These are phyloP conservation scores for Citrus glauca DNA, from an alignment of 345 rosid genomes.

Conservation along the genomic window DNA sequence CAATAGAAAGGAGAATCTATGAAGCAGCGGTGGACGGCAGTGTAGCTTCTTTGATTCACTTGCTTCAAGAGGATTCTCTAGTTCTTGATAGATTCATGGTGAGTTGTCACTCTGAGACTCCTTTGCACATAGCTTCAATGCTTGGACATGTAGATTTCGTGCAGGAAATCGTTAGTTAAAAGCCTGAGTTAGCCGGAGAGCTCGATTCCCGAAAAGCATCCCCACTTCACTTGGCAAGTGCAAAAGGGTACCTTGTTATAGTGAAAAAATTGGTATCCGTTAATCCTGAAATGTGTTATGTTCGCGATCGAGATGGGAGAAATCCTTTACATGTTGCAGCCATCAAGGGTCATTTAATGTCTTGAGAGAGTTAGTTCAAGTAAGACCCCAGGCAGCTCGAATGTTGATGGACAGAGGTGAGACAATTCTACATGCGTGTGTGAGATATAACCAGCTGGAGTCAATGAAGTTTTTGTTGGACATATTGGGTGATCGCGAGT, in stretches of 20 bases:
- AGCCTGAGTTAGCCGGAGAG: constrained; percentile 10
- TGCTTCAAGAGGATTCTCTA: constrained; percentile 7
- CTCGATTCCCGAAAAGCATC: background rate
- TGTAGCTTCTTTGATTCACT: background rate
- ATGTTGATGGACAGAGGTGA: constrained; percentile 16
- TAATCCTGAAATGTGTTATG: constrained; percentile 10
- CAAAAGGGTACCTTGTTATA: constrained; percentile 17
- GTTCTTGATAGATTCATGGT: constrained; percentile 11
- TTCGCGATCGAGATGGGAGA: constrained; percentile 21
- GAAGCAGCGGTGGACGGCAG: background rate
- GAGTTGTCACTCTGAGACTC: constrained; percentile 7
- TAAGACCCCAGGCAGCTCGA: constrained; percentile 12
- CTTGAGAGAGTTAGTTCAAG: constrained; percentile 9
- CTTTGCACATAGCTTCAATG: constrained; percentile 13
- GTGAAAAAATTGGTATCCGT: constrained; percentile 11
- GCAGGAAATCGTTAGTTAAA: background rate
- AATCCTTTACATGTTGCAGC: constrained; percentile 25
- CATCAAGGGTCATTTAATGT: constrained; percentile 18
- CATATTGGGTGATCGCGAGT: constrained; percentile 2
- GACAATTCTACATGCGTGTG: constrained; percentile 21
- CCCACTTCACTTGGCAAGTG: constrained; percentile 12
- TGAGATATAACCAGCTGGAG: constrained; percentile 17
- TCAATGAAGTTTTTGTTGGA: constrained; percentile 21
- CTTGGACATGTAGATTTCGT: constrained; percentile 9
- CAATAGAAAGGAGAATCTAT: background rate